phyloP scores from a whole-genome alignment of 1,139 yeast genomes.

The Hansenula lynferdii region DNA sequence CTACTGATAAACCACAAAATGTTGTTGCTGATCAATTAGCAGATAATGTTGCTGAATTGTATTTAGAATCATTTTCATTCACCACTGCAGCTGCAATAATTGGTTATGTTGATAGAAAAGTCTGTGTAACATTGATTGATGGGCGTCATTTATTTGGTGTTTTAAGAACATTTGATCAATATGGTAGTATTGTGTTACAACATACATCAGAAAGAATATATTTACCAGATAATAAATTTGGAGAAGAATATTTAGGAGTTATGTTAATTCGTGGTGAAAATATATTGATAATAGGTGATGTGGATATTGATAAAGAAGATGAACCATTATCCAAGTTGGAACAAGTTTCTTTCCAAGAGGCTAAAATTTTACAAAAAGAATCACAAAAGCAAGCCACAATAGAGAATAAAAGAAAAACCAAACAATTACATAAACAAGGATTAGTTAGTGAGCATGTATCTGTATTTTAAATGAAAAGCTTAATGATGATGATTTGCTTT shows the following conservation, averaged over 20 bases:
- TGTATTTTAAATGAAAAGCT: constrained; percentile 1
- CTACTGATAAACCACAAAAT: constrained; percentile 10
- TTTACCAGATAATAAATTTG: constrained; percentile 48
- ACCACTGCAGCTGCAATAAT: constrained; percentile 97
- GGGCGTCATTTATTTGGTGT: constrained; percentile 89
- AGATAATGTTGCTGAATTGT: constrained; percentile 31
- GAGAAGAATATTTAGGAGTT: constrained; percentile 74
- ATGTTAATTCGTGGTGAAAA: constrained; percentile 95
- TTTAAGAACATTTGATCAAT: constrained; percentile 92
- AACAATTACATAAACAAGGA: constrained; percentile 46
- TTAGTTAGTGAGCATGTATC: constrained; percentile 41
- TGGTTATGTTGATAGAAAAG: constrained; percentile 87
- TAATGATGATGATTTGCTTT: constrained; percentile 1
- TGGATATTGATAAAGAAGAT: constrained; percentile 86
- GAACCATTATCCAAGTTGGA: constrained; percentile 53
- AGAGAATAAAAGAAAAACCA: constrained; percentile 43
- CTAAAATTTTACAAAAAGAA: constrained; percentile 42
- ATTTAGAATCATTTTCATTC: constrained; percentile 65
- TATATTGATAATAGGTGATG: constrained; percentile 92
- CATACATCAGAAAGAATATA: constrained; percentile 87
- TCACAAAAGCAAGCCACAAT: constrained; percentile 32
- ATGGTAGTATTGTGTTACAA: constrained; percentile 81
- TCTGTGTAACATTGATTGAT: constrained; percentile 82
- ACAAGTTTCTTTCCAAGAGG: constrained; percentile 58
- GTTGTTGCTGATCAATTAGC: constrained; percentile 17